These are phyloP conservation scores for Coemansia sp. DNA, from an alignment of 192 early-diverging fungal species.

Conservation along the genomic window DNA sequence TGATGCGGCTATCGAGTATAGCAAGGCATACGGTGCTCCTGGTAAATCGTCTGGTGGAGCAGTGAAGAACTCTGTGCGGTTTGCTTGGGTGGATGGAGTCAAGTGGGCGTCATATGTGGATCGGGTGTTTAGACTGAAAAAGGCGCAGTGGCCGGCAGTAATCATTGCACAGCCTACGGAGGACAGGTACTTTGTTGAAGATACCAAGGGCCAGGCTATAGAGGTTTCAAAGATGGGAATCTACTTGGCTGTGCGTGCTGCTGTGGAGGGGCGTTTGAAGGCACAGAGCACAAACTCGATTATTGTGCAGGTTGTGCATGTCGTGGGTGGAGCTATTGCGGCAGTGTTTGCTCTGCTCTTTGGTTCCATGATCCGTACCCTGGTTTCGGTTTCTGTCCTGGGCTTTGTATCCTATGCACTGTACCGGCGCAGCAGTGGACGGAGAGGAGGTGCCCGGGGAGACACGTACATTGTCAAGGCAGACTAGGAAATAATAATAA, in stretches of 20 bases:
- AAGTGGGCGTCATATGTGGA: slow-evolving; percentile 62
- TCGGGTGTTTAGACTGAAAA: slow-evolving; percentile 49
- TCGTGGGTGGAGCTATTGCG: neutral
- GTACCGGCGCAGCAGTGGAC: slow-evolving; percentile 13
- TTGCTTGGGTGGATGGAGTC: slow-evolving; percentile 61
- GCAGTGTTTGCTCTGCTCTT: slow-evolving; percentile 22
- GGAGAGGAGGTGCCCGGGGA: slow-evolving; percentile 1
- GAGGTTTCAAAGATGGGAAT: slow-evolving; percentile 34
- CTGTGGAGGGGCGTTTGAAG: slow-evolving; percentile 31
- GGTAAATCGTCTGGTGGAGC: neutral
- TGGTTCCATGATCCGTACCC: slow-evolving; percentile 18
- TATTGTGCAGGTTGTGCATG: slow-evolving; percentile 19
- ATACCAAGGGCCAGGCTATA: slow-evolving; percentile 24
- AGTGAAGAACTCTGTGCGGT: slow-evolving; percentile 42
- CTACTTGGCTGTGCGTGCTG: slow-evolving; percentile 42
- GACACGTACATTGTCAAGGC: slow-evolving; percentile 32
- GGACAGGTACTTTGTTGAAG: slow-evolving; percentile 34
- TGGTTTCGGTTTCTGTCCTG: slow-evolving; percentile 18
- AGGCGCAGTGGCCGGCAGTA: slow-evolving; percentile 34
- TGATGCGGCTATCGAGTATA: slow-evolving; percentile 28
- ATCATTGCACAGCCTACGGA: slow-evolving; percentile 55
- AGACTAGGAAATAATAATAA: slow-evolving; percentile 11
- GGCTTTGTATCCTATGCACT: slow-evolving; percentile 14
- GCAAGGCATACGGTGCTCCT: neutral
- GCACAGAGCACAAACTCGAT: slow-evolving; percentile 38